These are phyloP conservation scores for Ulmus americana DNA, from an alignment of 331 rosid species.

Conservation along the genomic window DNA sequence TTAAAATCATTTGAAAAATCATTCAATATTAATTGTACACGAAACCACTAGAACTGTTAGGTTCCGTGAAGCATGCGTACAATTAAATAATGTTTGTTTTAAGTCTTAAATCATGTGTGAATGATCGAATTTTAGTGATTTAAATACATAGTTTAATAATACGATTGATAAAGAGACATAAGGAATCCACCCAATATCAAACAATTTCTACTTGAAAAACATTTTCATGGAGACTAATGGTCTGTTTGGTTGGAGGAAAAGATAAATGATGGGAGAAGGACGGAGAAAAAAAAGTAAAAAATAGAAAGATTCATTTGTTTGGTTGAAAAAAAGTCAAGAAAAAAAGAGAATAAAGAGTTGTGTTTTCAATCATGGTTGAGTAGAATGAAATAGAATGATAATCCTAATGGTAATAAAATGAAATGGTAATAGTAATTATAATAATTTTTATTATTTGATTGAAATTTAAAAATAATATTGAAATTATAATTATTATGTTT, in stretches of 20 bases:
- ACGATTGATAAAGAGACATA: background rate
- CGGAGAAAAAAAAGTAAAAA: no score
- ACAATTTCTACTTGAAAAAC: background rate
- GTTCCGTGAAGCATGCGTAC: background rate
- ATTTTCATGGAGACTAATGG: constrained; percentile 1
- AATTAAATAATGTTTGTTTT: background rate
- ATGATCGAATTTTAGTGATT: background rate
- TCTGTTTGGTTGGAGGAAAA: background rate
- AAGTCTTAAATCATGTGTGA: background rate
- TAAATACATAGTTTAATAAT: background rate
- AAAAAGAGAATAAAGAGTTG: no score
- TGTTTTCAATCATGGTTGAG: no score
- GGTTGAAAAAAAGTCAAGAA: no score
- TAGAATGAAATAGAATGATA: no score
- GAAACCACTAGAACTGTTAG: background rate
- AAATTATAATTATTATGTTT: no score
- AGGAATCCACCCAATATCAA: background rate
- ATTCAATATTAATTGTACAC: background rate
- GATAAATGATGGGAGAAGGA: background rate
- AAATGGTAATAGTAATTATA: no score
- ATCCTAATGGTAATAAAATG: no score
- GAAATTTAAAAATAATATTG: no score
- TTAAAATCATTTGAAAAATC: background rate
- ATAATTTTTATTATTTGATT: no score
- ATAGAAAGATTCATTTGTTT: no score